Conservation (phyloP, 2,329 filamentous ascomycete genomes). For the Bipolaris zeicola region DNA sequence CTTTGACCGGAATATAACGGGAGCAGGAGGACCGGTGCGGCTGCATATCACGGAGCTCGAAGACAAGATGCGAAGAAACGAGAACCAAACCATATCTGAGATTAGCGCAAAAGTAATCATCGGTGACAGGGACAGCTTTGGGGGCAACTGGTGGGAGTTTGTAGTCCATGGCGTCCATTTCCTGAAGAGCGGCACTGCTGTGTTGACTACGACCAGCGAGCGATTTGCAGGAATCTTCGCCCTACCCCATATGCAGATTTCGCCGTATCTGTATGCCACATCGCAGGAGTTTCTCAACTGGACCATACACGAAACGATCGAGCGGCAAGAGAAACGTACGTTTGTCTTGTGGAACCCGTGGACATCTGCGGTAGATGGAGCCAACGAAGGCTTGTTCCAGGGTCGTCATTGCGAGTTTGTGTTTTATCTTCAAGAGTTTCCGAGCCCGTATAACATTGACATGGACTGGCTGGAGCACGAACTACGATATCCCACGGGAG, state of each 20-base stretch:
- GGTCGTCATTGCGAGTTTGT: slow-evolving; percentile 90
- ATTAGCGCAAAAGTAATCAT: slow-evolving; percentile 73
- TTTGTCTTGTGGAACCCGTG: slow-evolving; percentile 68
- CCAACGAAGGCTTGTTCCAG: slow-evolving; percentile 60
- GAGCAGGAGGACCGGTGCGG: slow-evolving; percentile 67
- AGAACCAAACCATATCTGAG: slow-evolving; percentile 62
- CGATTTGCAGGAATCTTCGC: slow-evolving; percentile 87
- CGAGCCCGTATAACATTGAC: slow-evolving; percentile 34
- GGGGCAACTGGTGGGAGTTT: slow-evolving; percentile 78
- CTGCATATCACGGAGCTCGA: slow-evolving; percentile 68
- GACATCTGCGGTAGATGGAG: slow-evolving; percentile 70
- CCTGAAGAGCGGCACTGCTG: slow-evolving; percentile 75
- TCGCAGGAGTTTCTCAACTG: slow-evolving; percentile 68
- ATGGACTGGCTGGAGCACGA: slow-evolving; percentile 63
- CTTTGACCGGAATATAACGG: slow-evolving; percentile 83
- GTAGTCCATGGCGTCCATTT: slow-evolving; percentile 85
- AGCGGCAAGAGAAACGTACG: slow-evolving; percentile 67
- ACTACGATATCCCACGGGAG: slow-evolving; percentile 63
- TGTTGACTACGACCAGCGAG: slow-evolving; percentile 88
- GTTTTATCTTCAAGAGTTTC: slow-evolving; percentile 75
- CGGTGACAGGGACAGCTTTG: slow-evolving; percentile 69
- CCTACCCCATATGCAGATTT: slow-evolving; percentile 79
- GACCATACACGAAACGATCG: slow-evolving; percentile 71
- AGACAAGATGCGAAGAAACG: slow-evolving; percentile 38
- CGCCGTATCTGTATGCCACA: slow-evolving; percentile 56